Evolutionary conservation across 2,329 filamentous ascomycete genomes (phyloP), one percentile per base, ranked within the genome.

Genomic region (Aspergillus floridensis): DNA sequence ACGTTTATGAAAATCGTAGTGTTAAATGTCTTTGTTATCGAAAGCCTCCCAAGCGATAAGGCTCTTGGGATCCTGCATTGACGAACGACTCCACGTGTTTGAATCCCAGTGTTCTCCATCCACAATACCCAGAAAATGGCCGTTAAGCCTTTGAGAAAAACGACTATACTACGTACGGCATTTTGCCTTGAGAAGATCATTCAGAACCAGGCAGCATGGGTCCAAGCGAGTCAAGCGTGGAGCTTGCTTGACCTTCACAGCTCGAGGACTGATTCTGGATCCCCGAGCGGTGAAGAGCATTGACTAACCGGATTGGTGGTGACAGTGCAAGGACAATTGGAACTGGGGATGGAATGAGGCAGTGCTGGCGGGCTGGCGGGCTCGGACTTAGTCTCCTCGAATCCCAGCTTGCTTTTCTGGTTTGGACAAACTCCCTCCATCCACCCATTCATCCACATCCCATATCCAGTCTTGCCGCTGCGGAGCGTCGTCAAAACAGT

Each of bases 291-390:
- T 67, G 65, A 66, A 61, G 55, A 4, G 53, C 6, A 44, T 47
- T 50, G 22, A 48, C 65, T 63, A 65, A 57, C 58, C 55, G 53
- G 58, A 53, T 61, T 63, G 59, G 62, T 50, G 41, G 48, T 58
- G 59, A 53, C 59, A 55, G 54, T 59, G 54, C 48, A 55, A 61
- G 48, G 62, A 49, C 52, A 44, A 58, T 57, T 58, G 59, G 58
- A 44, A 58, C 59, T 58, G 59, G 58, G 49, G 54, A 59, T 61
- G 56, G 59, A 66, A 58, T 62, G 65, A 66, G 65, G 65, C 65
- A 67, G 65, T 67, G 63, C 65, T 66, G 58, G 55, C 52, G 53
- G 53, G 63, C 65, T 66, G 58, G 55, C 52, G 53, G 53, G 41
- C 19, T 47, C 19, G 21, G 24, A 19, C 51, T 56, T 62, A 44